phyloP scores from a whole-genome alignment of 352 stramenopile genomes.

The Peronospora farinosa region DNA sequence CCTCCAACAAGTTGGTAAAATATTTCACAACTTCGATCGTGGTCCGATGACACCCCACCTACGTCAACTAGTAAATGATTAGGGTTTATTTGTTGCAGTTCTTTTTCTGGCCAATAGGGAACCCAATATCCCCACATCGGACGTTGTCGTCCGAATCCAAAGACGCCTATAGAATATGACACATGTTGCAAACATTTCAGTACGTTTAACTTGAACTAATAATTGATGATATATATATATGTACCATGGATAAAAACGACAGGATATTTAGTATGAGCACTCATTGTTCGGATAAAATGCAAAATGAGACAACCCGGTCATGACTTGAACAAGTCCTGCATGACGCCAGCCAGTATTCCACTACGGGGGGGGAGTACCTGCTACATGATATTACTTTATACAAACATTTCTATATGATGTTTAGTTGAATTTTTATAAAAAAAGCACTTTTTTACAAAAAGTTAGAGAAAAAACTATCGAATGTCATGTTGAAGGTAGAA shows the following conservation, averaged over 20 bases:
- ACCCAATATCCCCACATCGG: conserved; percentile 41
- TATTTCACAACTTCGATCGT: conserved; percentile 58
- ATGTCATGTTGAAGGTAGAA: too few relatives aligned
- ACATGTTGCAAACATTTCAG: not conserved
- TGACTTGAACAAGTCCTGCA: conserved; percentile 7
- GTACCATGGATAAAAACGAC: conserved; percentile 63
- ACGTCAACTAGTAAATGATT: conserved; percentile 62
- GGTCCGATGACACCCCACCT: conserved; percentile 51
- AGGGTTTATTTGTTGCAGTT: conserved; percentile 38
- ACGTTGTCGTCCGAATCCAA: conserved; percentile 43
- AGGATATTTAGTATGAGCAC: conserved; percentile 38
- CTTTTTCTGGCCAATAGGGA: conserved; percentile 53
- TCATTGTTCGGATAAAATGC: conserved; percentile 16
- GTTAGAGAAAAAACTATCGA: too few relatives aligned
- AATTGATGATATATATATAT: conserved; percentile 7
- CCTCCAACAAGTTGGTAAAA: conserved; percentile 64
- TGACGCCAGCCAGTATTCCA: too few relatives aligned
- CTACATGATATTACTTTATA: too few relatives aligned
- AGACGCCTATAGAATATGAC: conserved; percentile 31
- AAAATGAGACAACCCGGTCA: too few relatives aligned
- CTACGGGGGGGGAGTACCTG: too few relatives aligned
- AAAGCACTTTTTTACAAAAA: too few relatives aligned
- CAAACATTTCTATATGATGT: too few relatives aligned
- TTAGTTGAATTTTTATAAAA: too few relatives aligned
- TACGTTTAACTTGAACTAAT: not conserved